Percentiles rank a stretch among this genome's conserved stretches.
Conservation (phyloP, 257 asterid genomes). For the Solanum dulcamara region DNA sequence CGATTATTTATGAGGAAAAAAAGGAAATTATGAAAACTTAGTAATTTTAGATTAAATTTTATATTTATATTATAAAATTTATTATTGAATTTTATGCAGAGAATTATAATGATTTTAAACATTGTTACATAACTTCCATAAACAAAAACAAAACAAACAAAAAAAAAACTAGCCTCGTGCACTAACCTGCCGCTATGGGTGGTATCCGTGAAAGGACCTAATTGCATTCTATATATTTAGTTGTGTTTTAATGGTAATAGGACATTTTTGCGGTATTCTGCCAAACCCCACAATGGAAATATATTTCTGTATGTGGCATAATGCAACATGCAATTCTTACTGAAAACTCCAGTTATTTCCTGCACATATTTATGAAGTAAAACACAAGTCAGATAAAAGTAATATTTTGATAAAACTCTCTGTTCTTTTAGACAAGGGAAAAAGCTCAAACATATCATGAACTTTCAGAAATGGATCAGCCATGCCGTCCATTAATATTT, state of each 20-base stretch:
- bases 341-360: slow-evolving; percentile 69
- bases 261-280: slow-evolving; percentile 49
- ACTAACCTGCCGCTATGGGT: background rate
- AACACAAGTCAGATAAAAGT: background rate
- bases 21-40: too few relatives aligned
- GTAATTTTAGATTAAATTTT: too few relatives aligned
- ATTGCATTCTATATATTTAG: background rate
- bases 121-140: background rate
- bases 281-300: slow-evolving; percentile 74
- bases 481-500: too few relatives aligned
- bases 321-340: slow-evolving; percentile 74
- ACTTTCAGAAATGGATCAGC: too few relatives aligned
- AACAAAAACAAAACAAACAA: background rate
- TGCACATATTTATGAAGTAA: background rate
- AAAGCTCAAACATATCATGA: too few relatives aligned
- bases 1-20: too few relatives aligned
- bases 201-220: background rate
- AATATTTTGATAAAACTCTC: background rate
- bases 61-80: too few relatives aligned
- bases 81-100: too few relatives aligned
- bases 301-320: slow-evolving; percentile 62
- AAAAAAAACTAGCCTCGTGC: background rate
- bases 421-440: background rate
- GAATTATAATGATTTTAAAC: background rate
- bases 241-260: background rate